Evolutionary conservation across 2,329 filamentous ascomycete species (phyloP).

Genomic region (Aspergillus ochraceus): DNA sequence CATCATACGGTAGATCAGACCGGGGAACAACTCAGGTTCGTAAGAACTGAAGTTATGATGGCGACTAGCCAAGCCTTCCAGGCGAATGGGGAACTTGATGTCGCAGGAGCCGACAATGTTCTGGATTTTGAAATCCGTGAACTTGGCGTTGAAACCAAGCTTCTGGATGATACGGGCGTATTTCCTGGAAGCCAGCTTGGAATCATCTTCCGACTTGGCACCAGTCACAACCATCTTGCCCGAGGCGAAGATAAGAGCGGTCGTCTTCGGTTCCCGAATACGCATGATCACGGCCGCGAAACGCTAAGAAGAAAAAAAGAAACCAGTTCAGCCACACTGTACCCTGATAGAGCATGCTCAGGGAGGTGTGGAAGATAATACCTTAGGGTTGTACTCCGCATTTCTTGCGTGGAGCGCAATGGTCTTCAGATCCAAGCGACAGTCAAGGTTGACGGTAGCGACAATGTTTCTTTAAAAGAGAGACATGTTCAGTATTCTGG

Average conservation of each 20-base stretch:
- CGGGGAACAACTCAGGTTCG: conserved; percentile 96
- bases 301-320: conserved; percentile 62
- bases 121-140: conserved; percentile 99
- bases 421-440: conserved; percentile 96
- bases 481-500: conserved; percentile 52
- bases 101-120: conserved; percentile 99
- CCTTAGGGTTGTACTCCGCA: conserved; percentile 98
- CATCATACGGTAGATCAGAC: conserved; percentile 99
- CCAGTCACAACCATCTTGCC: conserved; percentile 99
- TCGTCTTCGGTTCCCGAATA: conserved; percentile 98
- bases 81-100: conserved; percentile 97
- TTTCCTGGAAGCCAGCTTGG: conserved; percentile 93
- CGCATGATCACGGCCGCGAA: conserved; percentile 99
- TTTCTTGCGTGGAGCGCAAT: conserved; percentile 97
- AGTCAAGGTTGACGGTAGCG: conserved; percentile 97
- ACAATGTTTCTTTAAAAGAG: conserved; percentile 82
- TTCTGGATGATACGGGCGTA: conserved; percentile 99
- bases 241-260: conserved; percentile 93
- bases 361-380: conserved; percentile 52
- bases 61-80: conserved; percentile 91
- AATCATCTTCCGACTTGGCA: conserved; percentile 97
- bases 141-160: conserved; percentile 98
- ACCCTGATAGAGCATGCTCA: conserved; percentile 34
- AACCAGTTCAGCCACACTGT: conserved; percentile 47
- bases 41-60: conserved; percentile 99